Base-by-base conservation (phyloP, 805 yeast species). In the Cyberlindnera petersonii region DNA sequence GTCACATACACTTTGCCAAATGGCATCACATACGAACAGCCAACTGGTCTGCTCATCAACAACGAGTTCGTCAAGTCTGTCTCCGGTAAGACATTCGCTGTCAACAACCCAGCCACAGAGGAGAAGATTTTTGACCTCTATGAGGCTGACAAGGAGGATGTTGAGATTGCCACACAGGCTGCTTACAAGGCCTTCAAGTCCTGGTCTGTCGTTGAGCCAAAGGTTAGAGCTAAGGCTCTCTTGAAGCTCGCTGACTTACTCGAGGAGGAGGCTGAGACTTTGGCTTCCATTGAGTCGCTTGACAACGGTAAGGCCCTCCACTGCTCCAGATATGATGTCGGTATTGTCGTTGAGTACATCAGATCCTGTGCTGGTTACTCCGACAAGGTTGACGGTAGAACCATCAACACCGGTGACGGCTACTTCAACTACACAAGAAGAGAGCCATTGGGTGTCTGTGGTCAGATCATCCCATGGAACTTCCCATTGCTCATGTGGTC, bases 401-500 rank as follows among this genome's bases (percentile, higher is more conserved):
- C 68, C 33, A 60, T 72, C 34, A 72, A 73, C 50, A 68, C 77
- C 33, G 79, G 78, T 47, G 60, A 60, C 42, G 54, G 70, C 24
- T 74, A 72, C 58, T 69, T 73, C 56, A 71, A 69, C 44, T 79
- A 65, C 58, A 74, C 82, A 40, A 66, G 74, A 53, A 68, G 72
- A 58, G 84, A 78, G 64, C 84, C 86, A 50, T 65, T 71, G 55
- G 85, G 84, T 54, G 84, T 79, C 32, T 77, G 82, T 65, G 84
- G 81, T 42, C 83, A 79, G 61, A 72, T 79, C 47, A 78, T 79
- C 52, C 84, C 86, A 51, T 79, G 85, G 86, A 79, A 79, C 60
- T 79, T 78, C 70, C 85, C 86, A 49, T 66, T 79, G 55, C 69
- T 78, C 56, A 79, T 80, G 71, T 73, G 77, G 63, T 64, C 80